These are phyloP conservation scores for Candida ipomoeae DNA, from an alignment of 805 yeast species.

Conservation along the genomic window DNA sequence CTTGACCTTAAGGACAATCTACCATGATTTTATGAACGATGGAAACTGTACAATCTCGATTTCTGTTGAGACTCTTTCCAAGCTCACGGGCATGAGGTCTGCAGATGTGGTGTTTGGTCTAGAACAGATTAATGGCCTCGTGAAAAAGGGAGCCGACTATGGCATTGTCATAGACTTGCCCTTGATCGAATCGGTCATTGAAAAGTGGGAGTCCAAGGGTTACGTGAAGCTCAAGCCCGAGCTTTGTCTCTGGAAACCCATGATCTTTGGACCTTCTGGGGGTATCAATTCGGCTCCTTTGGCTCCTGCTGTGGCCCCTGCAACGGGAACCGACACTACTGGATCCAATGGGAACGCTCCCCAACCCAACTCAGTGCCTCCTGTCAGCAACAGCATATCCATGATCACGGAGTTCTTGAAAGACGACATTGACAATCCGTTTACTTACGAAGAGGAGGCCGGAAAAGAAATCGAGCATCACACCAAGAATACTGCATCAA, in stretches of 20 bases:
- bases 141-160: conserved; percentile 43
- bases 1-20: conserved; percentile 33
- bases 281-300: conserved; percentile 65
- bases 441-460: conserved; percentile 56
- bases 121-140: conserved; percentile 67
- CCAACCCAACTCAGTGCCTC: conserved; percentile 7
- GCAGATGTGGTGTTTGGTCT: conserved; percentile 85
- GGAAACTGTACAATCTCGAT: conserved; percentile 18
- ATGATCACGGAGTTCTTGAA: conserved; percentile 55
- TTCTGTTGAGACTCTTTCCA: conserved; percentile 60
- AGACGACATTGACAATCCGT: conserved; percentile 65
- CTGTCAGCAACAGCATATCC: conserved; percentile 47
- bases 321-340: neutral
- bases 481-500: conserved; percentile 20
- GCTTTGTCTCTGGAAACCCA: conserved; percentile 72
- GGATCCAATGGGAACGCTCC: neutral
- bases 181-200: conserved; percentile 39
- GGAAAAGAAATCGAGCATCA: conserved; percentile 37
- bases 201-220: conserved; percentile 50
- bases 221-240: conserved; percentile 50
- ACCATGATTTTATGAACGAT: conserved; percentile 17
- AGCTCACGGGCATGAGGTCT: conserved; percentile 76
- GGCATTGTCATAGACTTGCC: conserved; percentile 50
- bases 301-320: conserved; percentile 26
- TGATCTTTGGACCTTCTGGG: conserved; percentile 81